Evolutionary conservation across 495 filamentous ascomycete genomes (phyloP).

Genomic region (Hypoxylon perforatum): DNA sequence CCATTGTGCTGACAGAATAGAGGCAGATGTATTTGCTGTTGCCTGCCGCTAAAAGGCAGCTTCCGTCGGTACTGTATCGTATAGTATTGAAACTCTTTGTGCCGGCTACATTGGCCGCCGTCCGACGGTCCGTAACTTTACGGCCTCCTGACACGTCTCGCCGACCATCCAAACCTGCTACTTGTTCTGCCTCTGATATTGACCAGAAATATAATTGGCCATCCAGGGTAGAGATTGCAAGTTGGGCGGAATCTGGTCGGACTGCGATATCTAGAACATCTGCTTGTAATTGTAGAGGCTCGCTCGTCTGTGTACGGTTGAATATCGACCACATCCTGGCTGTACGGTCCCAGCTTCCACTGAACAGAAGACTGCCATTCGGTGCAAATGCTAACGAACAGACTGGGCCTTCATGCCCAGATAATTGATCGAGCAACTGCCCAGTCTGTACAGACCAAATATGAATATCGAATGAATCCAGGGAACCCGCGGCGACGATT

Average conservation of each 20-base stretch:
- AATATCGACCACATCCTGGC: conserved; percentile 97
- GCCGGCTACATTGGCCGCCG: conserved; percentile 87
- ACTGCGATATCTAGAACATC: conserved; percentile 90
- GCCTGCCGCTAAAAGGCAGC: conserved; percentile 87
- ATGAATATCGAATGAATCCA: conserved; percentile 96
- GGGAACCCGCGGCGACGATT: conserved; percentile 91
- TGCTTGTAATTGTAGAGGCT: conserved; percentile 88
- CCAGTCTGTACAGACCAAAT: conserved; percentile 99
- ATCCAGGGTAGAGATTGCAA: conserved; percentile 92
- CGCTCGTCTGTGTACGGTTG: conserved; percentile 89
- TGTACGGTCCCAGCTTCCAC: conserved; percentile 95
- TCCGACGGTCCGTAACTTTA: conserved; percentile 84
- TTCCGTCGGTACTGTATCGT: conserved; percentile 89
- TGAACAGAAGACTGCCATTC: conserved; percentile 82
- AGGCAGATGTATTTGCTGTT: conserved; percentile 98
- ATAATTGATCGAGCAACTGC: conserved; percentile 88
- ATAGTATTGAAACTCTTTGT: conserved; percentile 91
- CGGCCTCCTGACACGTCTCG: conserved; percentile 94
- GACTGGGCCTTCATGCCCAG: conserved; percentile 94
- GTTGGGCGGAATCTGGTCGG: conserved; percentile 87
- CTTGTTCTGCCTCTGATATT: conserved; percentile 84
- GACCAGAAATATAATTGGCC: conserved; percentile 97
- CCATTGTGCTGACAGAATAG: conserved; percentile 88
- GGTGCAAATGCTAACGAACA: conserved; percentile 88
- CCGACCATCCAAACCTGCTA: conserved; percentile 83